Conservation (phyloP, 306 rosid species). For the apple (Malus domestica) region ASM211411v1 NC_041797.1:29416501-29417000, state of each 20-base stretch:
- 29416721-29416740: background rate
- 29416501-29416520: background rate
- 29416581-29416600: background rate
- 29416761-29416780: background rate
- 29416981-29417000: conserved; percentile 28
- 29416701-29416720: background rate
- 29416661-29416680: background rate
- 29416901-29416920: conserved; percentile 35
- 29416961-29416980: conserved; percentile 40
- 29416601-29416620: background rate
- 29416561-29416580: background rate
- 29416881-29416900: conserved; percentile 36
- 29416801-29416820: background rate
- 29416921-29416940: conserved; percentile 17
- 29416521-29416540: background rate
- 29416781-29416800: background rate
- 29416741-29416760: no score
- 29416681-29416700: background rate
- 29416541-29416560: background rate
- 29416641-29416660: background rate
- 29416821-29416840: background rate
- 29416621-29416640: conserved; percentile 3
- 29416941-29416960: conserved; percentile 31
- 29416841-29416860: conserved; percentile 30
- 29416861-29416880: conserved; percentile 21